phyloP scores from a whole-genome alignment of 2,329 filamentous ascomycete genomes.

The Aspergillus fischeri region DNA sequence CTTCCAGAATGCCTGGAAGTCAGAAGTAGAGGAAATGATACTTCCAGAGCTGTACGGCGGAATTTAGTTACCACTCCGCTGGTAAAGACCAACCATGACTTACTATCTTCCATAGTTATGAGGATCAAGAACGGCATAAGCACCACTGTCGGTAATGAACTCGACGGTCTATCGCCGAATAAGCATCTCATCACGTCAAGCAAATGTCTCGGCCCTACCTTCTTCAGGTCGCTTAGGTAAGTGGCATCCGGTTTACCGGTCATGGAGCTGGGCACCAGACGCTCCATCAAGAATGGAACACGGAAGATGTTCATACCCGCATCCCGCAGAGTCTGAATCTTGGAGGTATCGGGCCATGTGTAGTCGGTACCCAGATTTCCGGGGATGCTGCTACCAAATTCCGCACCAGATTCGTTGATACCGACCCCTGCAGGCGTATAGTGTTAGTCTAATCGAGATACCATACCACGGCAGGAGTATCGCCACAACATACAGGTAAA shows the following conservation, averaged over 20 bases:
- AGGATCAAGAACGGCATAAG: slow-evolving; percentile 54
- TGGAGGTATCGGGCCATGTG: slow-evolving; percentile 55
- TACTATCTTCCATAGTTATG: slow-evolving; percentile 55
- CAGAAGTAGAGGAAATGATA: slow-evolving; percentile 39
- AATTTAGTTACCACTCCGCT: not conserved
- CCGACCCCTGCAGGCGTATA: slow-evolving; percentile 35
- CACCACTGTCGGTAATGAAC: slow-evolving; percentile 43
- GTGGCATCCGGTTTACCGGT: slow-evolving; percentile 39
- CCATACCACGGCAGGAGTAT: not conserved
- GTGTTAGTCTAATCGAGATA: not conserved
- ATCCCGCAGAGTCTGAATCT: slow-evolving; percentile 48
- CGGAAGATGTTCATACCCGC: slow-evolving; percentile 58
- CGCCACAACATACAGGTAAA: slow-evolving; percentile 21
- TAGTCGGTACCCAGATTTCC: slow-evolving; percentile 57
- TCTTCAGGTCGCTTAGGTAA: slow-evolving; percentile 41
- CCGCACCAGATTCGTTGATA: slow-evolving; percentile 56
- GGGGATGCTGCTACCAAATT: slow-evolving; percentile 59
- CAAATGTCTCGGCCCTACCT: slow-evolving; percentile 8
- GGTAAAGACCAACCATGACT: not conserved
- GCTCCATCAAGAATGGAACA: slow-evolving; percentile 55
- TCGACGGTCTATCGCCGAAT: slow-evolving; percentile 24
- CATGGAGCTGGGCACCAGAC: slow-evolving; percentile 45
- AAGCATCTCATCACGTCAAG: not conserved
- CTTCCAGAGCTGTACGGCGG: slow-evolving; percentile 12
- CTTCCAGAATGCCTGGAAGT: slow-evolving; percentile 56